A percentile compares a stretch with the other conserved stretches of the same genome.
Conservation (phyloP, 305 asterid species). For the Fraxinus paxiana region DNA sequence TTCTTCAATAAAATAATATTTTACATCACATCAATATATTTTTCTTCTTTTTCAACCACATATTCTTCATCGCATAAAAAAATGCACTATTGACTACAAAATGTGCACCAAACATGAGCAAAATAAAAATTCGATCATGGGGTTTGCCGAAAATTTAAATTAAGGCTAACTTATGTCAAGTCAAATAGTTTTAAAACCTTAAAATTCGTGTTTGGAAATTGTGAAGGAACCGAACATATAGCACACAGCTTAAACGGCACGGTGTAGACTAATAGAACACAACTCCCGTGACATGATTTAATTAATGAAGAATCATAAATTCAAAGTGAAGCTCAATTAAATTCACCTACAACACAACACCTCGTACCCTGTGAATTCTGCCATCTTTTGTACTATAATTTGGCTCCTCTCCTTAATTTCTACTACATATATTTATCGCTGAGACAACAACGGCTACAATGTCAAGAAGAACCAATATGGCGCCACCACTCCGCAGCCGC, state of each 20-base stretch:
- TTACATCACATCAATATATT: too few relatives aligned
- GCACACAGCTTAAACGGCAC: slow-evolving; percentile 40
- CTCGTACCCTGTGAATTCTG: slow-evolving; percentile 29
- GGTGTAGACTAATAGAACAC: slow-evolving; percentile 10
- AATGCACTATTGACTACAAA: too few relatives aligned
- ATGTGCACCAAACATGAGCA: not conserved
- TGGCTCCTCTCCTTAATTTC: slow-evolving; percentile 15
- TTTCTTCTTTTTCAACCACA: too few relatives aligned
- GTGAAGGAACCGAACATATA: not conserved
- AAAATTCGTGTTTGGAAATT: not conserved
- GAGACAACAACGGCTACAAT: slow-evolving; percentile 29
- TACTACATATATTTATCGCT: not conserved
- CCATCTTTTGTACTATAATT: slow-evolving; percentile 28
- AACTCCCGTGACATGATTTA: not conserved
- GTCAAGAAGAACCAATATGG: slow-evolving; percentile 47
- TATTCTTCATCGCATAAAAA: too few relatives aligned
- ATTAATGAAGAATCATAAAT: not conserved
- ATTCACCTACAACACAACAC: slow-evolving; percentile 15
- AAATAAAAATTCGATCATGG: not conserved
- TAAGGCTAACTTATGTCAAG: not conserved
- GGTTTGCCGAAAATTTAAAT: not conserved
- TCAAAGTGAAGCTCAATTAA: slow-evolving; percentile 10
- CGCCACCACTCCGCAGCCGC: slow-evolving; percentile 55
- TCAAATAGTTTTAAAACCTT: slow-evolving; percentile 8
- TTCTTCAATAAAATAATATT: too few relatives aligned